A percentile compares a stretch with the other conserved stretches of the same genome.
Evolutionary conservation across 495 filamentous ascomycete genomes (phyloP).

Genomic region (Trichoderma gamsii): DNA sequence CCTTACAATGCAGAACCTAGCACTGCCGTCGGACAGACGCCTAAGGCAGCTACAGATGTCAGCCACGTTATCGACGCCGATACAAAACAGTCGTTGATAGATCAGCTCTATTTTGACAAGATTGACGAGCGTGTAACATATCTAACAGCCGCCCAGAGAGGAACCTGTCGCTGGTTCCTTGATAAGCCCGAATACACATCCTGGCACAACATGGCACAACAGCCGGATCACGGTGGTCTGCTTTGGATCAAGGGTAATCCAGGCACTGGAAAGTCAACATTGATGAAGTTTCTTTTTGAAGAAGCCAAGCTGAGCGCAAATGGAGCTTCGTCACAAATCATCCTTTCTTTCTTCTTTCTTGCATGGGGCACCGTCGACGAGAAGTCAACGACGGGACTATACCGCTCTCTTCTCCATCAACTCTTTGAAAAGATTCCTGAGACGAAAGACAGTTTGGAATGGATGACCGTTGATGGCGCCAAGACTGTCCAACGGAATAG

Average conservation of each 20-base stretch:
- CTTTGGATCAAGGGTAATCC: constrained; percentile 51
- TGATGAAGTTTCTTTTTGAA: constrained; percentile 42
- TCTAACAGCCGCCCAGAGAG: constrained; percentile 20
- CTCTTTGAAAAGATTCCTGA: constrained; percentile 4
- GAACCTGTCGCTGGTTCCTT: constrained; percentile 44
- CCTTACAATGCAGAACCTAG: neutral
- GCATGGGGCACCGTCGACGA: constrained; percentile 40
- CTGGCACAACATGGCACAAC: constrained; percentile 33
- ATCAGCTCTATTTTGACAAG: constrained; percentile 27
- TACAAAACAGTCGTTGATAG: constrained; percentile 3
- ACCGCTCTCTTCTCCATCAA: constrained; percentile 39
- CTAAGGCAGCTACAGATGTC: neutral
- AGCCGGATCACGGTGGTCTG: constrained; percentile 37
- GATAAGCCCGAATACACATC: constrained; percentile 28
- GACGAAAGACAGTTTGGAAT: neutral
- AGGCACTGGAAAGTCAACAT: constrained; percentile 49
- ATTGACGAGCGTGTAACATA: constrained; percentile 29
- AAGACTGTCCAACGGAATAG: neutral
- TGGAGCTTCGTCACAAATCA: constrained; percentile 16
- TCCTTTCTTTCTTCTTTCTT: constrained; percentile 49
- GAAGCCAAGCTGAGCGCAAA: constrained; percentile 19
- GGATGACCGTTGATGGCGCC: neutral
- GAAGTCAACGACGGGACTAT: constrained; percentile 41
- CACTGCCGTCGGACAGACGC: neutral
- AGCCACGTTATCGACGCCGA: neutral